Evolutionary conservation across 768 basidiomycete species (phyloP), one percentile per base, ranked within the genome.

Genomic region (Hericium erinaceus): DNA sequence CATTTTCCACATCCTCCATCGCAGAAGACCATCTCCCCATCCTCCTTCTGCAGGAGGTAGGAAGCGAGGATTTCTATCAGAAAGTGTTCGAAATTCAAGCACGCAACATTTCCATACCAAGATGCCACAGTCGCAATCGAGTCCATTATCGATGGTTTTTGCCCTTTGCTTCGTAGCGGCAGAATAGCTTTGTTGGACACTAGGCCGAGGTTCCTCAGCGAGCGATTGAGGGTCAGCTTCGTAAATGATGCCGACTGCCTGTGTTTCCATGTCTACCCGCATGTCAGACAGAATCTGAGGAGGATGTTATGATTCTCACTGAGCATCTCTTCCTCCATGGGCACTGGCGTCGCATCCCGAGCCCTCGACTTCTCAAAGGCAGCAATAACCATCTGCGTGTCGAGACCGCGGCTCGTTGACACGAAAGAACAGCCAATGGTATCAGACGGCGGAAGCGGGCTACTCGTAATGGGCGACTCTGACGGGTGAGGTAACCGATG

Each of bases 111-210:
- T 11, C 57, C 39, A 52, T 66, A 87, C 89, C 52, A 60, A 61
- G 56, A 87, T 76, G 5, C 79, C 83, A 64, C 89, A 92, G 60
- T 87, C 85, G 63, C 89, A 91, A n/a, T 82, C 71, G 22, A 85
- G 61, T 2, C 72, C 77, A 10, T 69, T 70, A 59, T 79, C 76
- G 10, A 64, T 56, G 55, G 57, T 49, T 56, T 26, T 55, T 24
- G 48, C 33, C 63, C 58, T 62, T 65, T 12, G 53, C 44, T 46
- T 46, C 16, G n/a, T 46, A 10, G 16, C n/a, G 20, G 44, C 16
- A 11, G n/a, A 46, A 20, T 46, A 16, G 44, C 33, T 33, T 33
- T 33, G 8, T 33, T 33, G 4, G 4, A 33, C 33, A 10, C 8
- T 33, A 6, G 1, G 33, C 9, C 9, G 5, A 10, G 9, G 4